These are phyloP conservation scores for Elsinoe batatas DNA, from an alignment of 2,329 filamentous ascomycete genomes.

Conservation along the genomic window DNA sequence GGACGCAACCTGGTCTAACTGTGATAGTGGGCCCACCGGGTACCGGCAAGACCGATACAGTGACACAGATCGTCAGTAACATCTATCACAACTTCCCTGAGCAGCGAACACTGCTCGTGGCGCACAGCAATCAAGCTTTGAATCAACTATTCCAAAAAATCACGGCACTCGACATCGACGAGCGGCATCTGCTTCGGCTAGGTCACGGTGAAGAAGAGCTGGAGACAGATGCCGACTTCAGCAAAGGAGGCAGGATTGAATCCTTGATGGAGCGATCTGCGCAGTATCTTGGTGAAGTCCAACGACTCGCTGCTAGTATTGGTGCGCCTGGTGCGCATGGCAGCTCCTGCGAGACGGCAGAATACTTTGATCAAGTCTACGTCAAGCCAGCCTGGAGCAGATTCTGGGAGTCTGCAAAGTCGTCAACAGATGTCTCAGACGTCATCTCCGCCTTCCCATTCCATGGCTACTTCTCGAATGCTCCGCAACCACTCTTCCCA, in stretches of 20 bases:
- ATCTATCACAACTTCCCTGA: conserved; percentile 96
- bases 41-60: conserved; percentile 98
- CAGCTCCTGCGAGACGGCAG: conserved; percentile 90
- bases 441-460: conserved; percentile 76
- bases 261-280: conserved; percentile 86
- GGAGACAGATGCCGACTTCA: conserved; percentile 75
- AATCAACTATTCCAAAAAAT: conserved; percentile 99
- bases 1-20: conserved; percentile 86
- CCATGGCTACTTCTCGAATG: conserved; percentile 73
- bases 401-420: conserved; percentile 58
- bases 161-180: conserved; percentile 88
- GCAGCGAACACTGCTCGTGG: conserved; percentile 83
- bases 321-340: conserved; percentile 88
- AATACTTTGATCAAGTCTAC: conserved; percentile 92
- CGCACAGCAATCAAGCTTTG: conserved; percentile 94
- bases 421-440: conserved; percentile 44
- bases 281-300: conserved; percentile 70
- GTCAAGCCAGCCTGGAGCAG: conserved; percentile 79
- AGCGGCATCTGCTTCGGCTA: conserved; percentile 80
- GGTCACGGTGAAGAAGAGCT: conserved; percentile 95
- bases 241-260: conserved; percentile 89
- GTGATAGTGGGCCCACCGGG: conserved; percentile 91
- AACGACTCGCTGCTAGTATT: conserved; percentile 74
- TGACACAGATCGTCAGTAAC: conserved; percentile 96
- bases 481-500: conserved; percentile 77